Evolutionary conservation across 305 asterid genomes (phyloP), one percentile per base, ranked within the genome.

Genomic region (Solanum hybrid): DNA sequence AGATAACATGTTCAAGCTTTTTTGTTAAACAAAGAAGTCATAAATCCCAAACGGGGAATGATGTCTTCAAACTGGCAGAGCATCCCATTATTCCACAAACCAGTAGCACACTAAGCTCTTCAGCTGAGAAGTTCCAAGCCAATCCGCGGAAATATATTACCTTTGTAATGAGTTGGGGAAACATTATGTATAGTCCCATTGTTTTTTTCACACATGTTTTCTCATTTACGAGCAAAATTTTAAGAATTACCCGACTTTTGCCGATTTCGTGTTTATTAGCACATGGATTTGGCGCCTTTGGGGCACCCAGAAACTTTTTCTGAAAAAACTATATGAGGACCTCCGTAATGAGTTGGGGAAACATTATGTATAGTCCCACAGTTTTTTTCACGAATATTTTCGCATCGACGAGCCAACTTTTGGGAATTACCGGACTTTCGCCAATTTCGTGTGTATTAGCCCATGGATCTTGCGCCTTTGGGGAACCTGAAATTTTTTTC

Each of bases 1-100:
- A 32, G 81, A 5, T 11, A 12, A 32, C 22, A 32, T 32, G 81
- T 31, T 31, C 32, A 31, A 31, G 36, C 26, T 14, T 32, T 14
- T 76, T 19, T 76, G 27, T 34, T 19, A 51, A 51, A 15, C 32
- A 13, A 84, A 84, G 87, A 78, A 92, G 35, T 91, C 92, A 75
- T 31, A 73, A 34, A 4, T 45, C 87, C 96, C 94, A 94, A 87
- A 91, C 15, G 0, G 94, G 94, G 90, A 92, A 88, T 56, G 89
- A 51, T 10, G 78, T 76, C 77, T 87, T 91, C 66, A 88, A 89
- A 89, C 35, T 72, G 64, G 64, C 64, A 51, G 9, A 5, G 3
- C 64, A 13, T 45, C 60, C 60, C 1, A 45, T 45, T 45, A 45
- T 14, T 13, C 60, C 19, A 0, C 60, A 45, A 45, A 45, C 60